phyloP scores from a whole-genome alignment of 106 monocot species.

The Dioscorea dumetorum region DNA sequence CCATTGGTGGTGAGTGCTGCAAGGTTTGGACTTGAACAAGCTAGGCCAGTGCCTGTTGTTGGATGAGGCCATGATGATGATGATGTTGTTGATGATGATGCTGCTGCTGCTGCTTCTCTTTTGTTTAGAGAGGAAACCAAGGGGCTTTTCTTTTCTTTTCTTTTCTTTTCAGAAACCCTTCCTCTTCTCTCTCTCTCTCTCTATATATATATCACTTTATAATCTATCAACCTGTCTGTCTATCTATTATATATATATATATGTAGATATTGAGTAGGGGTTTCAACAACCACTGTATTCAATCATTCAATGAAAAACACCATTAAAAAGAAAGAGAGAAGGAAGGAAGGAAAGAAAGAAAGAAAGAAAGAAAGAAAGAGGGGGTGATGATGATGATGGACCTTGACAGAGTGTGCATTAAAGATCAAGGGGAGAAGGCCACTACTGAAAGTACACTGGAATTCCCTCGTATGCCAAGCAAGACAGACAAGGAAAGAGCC shows the following conservation, averaged over 20 bases:
- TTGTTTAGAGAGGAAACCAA: not conserved
- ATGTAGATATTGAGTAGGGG: constrained; percentile 23
- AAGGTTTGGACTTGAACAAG: constrained; percentile 97
- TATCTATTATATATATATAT: constrained; percentile 5
- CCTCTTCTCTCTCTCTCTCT: not conserved
- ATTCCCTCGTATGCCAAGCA: constrained; percentile 56
- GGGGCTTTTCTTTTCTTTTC: too few species aligned
- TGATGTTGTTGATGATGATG: constrained; percentile 17
- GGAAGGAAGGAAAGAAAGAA: too few species aligned
- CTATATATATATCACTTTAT: constrained; percentile 4
- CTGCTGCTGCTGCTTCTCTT: not conserved
- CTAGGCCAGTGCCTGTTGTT: constrained; percentile 99
- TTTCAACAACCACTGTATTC: constrained; percentile 36
- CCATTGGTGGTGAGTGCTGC: constrained; percentile 58
- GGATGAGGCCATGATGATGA: constrained; percentile 79
- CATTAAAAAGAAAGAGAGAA: not conserved
- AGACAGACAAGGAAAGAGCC: constrained; percentile 28
- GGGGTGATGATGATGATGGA: not conserved
- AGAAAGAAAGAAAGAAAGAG: not conserved
- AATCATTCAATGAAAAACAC: constrained; percentile 7
- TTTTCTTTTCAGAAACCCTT: not conserved
- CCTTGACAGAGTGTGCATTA: constrained; percentile 15
- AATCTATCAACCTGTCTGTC: constrained; percentile 3
- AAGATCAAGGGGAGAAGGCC: constrained; percentile 18
- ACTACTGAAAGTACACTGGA: constrained; percentile 56